Conservation (phyloP, 441 rosid genomes). For the Geranium incanum region DNA sequence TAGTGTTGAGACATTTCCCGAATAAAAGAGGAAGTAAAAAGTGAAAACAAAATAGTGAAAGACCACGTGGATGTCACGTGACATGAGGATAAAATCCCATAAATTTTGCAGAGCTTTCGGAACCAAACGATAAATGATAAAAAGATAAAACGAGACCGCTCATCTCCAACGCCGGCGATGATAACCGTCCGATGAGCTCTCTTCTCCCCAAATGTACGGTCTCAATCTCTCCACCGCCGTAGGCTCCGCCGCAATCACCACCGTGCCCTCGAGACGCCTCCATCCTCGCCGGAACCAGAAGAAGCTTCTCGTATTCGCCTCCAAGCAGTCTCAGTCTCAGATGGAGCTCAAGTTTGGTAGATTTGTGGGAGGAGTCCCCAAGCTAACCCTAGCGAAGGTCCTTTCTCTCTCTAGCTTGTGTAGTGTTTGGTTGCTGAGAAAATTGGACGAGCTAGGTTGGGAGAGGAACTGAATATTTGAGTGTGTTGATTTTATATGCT, state of each 20-base stretch:
- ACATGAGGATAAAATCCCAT: not conserved
- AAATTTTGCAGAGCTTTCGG: not conserved
- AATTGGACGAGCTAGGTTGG: not conserved
- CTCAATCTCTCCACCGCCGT: slow-evolving; percentile 36
- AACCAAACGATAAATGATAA: not conserved
- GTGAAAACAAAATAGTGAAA: not conserved
- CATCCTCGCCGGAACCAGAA: slow-evolving; percentile 24
- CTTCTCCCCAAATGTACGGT: slow-evolving; percentile 42
- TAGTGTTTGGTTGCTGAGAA: not conserved
- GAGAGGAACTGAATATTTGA: not conserved
- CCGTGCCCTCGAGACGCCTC: slow-evolving; percentile 20
- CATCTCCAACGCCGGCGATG: not conserved
- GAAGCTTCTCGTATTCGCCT: slow-evolving; percentile 39
- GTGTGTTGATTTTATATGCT: not conserved
- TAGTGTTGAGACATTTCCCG: too few relatives aligned
- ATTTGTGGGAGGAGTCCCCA: slow-evolving; percentile 79
- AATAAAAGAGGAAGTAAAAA: too few relatives aligned
- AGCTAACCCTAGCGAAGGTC: slow-evolving; percentile 85
- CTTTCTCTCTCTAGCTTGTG: not conserved
- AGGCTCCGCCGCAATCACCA: slow-evolving; percentile 14
- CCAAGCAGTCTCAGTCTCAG: slow-evolving; percentile 51
- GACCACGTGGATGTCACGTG: slow-evolving; percentile 4
- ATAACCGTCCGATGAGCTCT: slow-evolving; percentile 16
- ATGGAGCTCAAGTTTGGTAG: slow-evolving; percentile 92
- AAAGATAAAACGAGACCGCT: not conserved